Evolutionary conservation across 139 green algal species (phyloP).

Genomic region (Coelastrella sp.): DNA sequence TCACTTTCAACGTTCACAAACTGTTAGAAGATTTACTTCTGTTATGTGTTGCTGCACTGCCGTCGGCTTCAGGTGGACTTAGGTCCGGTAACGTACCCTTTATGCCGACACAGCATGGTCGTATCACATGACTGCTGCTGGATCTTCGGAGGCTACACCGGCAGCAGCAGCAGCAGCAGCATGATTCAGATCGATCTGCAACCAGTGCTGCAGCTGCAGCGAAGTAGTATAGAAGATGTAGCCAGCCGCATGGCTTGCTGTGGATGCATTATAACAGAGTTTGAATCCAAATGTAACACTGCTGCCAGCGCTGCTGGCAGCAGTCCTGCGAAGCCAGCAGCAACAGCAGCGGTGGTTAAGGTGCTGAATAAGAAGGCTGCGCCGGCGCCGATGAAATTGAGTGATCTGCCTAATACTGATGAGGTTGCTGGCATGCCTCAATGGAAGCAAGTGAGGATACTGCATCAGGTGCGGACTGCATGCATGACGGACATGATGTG

Average conservation of each 20-base stretch:
- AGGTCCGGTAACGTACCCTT: background rate
- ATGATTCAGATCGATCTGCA: slow-evolving; percentile 11
- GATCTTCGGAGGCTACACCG: slow-evolving; percentile 39
- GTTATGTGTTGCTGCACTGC: background rate
- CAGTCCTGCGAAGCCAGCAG: background rate
- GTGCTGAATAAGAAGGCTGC: slow-evolving; percentile 17
- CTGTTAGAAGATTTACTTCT: background rate
- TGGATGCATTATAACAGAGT: no score
- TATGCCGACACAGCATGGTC: slow-evolving; percentile 37
- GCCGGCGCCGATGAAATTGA: background rate
- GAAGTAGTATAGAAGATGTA: background rate
- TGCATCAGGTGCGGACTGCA: slow-evolving; percentile 22
- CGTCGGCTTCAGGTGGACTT: slow-evolving; percentile 27
- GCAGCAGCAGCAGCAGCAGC: background rate
- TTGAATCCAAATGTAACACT: no score
- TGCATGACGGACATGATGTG: no score
- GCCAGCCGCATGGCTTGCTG: background rate
- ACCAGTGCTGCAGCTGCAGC: slow-evolving; percentile 29
- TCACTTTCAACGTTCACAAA: no score
- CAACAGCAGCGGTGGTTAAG: background rate
- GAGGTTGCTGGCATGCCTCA: slow-evolving; percentile 21
- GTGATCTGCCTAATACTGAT: slow-evolving; percentile 8
- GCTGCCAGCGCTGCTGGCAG: background rate
- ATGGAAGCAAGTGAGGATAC: slow-evolving; percentile 40
- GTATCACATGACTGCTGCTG: background rate